phyloP scores from a whole-genome alignment of 148 eudicot species.

The Rhododendron mucronatum region DNA sequence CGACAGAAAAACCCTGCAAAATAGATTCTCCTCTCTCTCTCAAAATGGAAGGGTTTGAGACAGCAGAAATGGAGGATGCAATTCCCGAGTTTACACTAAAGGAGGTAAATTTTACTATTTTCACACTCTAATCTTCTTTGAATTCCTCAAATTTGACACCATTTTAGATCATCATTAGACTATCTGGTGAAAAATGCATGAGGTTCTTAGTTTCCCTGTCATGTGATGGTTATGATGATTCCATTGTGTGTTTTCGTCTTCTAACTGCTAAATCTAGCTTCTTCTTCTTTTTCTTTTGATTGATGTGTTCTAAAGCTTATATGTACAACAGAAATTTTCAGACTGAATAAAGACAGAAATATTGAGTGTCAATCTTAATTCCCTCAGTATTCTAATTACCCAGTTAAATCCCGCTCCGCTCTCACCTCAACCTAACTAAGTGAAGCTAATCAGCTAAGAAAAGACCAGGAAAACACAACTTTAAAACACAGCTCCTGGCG shows the following conservation, averaged over 20 bases:
- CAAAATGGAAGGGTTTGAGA: slow-evolving; percentile 1
- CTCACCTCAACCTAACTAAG: not conserved
- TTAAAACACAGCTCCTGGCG: not conserved
- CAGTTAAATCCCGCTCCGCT: not conserved
- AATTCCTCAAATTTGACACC: not conserved
- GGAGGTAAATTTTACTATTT: slow-evolving; percentile 20
- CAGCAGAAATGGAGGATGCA: slow-evolving; percentile 15
- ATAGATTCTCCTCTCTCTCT: not conserved
- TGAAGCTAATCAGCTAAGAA: not conserved
- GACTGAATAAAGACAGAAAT: not conserved
- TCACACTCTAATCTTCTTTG: not conserved
- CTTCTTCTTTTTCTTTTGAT: not conserved
- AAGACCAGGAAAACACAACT: not conserved
- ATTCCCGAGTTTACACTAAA: slow-evolving; percentile 34
- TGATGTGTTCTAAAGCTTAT: not conserved
- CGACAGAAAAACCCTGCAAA: not conserved
- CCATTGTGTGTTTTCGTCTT: not conserved
- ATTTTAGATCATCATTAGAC: not conserved
- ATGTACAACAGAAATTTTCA: not conserved
- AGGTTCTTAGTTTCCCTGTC: not conserved
- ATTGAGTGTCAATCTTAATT: not conserved
- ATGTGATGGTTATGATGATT: not conserved
- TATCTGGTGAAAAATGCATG: not conserved
- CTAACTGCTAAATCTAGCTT: not conserved
- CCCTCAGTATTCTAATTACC: not conserved